phyloP scores from a whole-genome alignment of 768 basidiomycete genomes.

The Lentinula raphanica region DNA sequence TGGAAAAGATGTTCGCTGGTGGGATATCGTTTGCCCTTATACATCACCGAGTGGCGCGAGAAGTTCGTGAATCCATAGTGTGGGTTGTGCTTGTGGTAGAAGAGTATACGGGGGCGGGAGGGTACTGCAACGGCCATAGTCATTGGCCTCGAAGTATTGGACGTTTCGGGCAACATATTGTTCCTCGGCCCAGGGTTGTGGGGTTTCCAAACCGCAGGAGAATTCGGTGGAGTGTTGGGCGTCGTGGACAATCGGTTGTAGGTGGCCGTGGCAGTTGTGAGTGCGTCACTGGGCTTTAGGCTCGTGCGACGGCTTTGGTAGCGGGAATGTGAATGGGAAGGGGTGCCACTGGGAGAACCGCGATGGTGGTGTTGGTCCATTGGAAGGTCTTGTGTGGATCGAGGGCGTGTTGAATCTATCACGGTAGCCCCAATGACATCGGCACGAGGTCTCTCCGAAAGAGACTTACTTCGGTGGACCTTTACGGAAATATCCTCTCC shows the following conservation, averaged over 20 bases:
- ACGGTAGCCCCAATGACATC: background rate
- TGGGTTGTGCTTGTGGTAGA: conserved; percentile 60
- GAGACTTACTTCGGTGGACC: conserved; percentile 6
- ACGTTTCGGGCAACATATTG: background rate
- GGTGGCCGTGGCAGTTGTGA: background rate
- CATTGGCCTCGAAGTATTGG: background rate
- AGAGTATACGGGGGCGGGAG: conserved; percentile 39
- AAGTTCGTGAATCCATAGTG: conserved; percentile 75
- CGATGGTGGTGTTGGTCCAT: background rate
- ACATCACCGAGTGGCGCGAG: conserved; percentile 57
- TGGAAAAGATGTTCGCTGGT: conserved; percentile 79
- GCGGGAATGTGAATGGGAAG: background rate
- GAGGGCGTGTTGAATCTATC: conserved; percentile 5
- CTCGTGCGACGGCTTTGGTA: background rate
- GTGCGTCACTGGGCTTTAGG: background rate
- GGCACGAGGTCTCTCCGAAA: conserved; percentile 1
- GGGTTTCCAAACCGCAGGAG: conserved; percentile 1
- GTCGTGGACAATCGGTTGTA: background rate
- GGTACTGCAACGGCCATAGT: background rate
- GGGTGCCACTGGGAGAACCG: background rate
- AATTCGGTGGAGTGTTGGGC: conserved; percentile 1
- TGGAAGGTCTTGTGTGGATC: conserved; percentile 3
- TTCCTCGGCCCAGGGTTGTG: background rate
- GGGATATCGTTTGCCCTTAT: conserved; percentile 61
- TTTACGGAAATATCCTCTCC: background rate